Base-by-base conservation (phyloP, 768 basidiomycete genomes). In the Amylocystis lapponica region DNA sequence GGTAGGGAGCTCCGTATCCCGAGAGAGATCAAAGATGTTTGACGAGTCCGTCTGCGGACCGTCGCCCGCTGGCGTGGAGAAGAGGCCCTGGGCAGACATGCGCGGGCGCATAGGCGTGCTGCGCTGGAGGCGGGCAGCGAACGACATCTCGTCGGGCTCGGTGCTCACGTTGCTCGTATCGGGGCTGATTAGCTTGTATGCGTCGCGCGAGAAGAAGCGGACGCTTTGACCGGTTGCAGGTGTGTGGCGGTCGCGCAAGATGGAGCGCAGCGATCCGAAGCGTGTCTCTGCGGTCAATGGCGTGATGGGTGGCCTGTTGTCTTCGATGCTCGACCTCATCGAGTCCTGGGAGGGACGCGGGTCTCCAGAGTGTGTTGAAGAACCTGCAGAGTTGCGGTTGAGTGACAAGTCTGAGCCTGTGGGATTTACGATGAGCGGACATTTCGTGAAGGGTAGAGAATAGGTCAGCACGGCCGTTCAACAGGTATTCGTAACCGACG, bases 151-250 rank as follows among this genome's bases (percentile, higher is more conserved):
- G 9, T 59, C 58, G 13, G 56, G 58, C 36, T 66, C 60, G 42
- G 57, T 64, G 35, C 49, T 59, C 10, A 72, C 70, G 32, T 66
- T 60, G 14, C 81, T 83, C 17, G 71, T 63, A 33, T 86, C 79
- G n/a, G 82, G 80, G 37, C 71, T 83, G 53, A 82, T 76, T 19
- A 75, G 66, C 49, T 72, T 79, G 65, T 75, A 81, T 11, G 78
- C 79, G 41, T 84, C 79, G 21, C 78, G 72, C 21, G 83, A 78
- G 60, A 86, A 85, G 65, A 87, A 86, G 5, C 85, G 79, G 31
- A 87, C 85, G 47, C 79, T 86, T 57, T 81, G 79, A n/a, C 85
- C 84, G 10, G 83, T 84, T 3, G 80, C 83, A 13, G 85, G 85
- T 0, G 83, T 82, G 36, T 79, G 79, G 3, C 73, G 75, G 47